Percentiles rank a stretch among this genome's conserved stretches.
phyloP scores from a whole-genome alignment of 352 stramenopile species.

The Pythium diclinum region DNA sequence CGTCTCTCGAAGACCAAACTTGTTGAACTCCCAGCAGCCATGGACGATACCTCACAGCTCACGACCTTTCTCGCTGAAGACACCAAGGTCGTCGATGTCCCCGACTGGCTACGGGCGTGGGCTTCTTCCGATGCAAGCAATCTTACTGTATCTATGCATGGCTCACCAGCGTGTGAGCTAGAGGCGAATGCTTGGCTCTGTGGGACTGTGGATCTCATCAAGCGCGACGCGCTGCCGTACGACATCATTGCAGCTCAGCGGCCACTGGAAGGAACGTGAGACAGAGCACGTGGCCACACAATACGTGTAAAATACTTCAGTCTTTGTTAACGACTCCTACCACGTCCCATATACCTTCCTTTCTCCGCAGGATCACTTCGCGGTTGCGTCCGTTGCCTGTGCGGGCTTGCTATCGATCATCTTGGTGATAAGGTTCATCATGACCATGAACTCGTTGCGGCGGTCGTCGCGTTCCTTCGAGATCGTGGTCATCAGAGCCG shows the following conservation, averaged over 20 bases:
- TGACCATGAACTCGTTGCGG: conserved; percentile 13
- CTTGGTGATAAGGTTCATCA: conserved; percentile 19
- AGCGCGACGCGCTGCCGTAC: background rate
- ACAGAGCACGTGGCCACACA: background rate
- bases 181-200: background rate
- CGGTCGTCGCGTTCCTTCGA: conserved; percentile 18
- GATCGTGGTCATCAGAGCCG: conserved; percentile 9
- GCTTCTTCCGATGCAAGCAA: background rate
- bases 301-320: background rate
- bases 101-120: background rate
- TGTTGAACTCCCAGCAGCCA: background rate
- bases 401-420: background rate
- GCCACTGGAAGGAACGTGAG: background rate
- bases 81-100: background rate
- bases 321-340: background rate
- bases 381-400: background rate
- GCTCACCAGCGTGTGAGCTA: background rate
- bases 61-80: background rate
- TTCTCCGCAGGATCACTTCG: background rate
- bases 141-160: background rate
- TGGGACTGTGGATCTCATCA: background rate
- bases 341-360: background rate
- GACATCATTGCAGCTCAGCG: conserved; percentile 3
- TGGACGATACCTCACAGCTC: background rate
- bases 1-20: background rate